Evolutionary conservation across 371 early-diverging fungal species (phyloP).

Genomic region (Chytridiales sp.): DNA sequence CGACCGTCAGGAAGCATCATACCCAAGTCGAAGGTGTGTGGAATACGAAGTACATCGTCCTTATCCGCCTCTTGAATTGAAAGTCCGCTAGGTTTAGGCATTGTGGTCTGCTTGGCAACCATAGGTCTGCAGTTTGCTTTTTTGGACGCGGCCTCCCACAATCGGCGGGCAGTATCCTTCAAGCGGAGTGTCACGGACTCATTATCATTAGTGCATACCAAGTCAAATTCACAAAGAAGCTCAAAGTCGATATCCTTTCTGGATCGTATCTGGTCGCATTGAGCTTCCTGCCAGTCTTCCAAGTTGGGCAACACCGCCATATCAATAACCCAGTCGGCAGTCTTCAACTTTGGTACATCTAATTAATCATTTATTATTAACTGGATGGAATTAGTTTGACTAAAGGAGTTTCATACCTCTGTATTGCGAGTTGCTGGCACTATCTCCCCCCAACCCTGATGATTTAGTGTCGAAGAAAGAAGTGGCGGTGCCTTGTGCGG

Average conservation of each 20-base stretch:
- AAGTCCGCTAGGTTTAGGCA: slow-evolving; percentile 12
- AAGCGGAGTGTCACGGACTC: slow-evolving; percentile 35
- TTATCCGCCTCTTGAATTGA: slow-evolving; percentile 8
- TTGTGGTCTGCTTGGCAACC: slow-evolving; percentile 4
- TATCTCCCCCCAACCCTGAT: too few species aligned
- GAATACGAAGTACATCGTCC: slow-evolving; percentile 16
- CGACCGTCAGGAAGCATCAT: slow-evolving; percentile 41
- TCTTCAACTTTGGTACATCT: slow-evolving; percentile 27
- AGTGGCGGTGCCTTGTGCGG: too few species aligned
- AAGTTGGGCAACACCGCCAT: slow-evolving; percentile 23
- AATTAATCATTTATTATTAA: too few species aligned
- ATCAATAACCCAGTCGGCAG: slow-evolving; percentile 41
- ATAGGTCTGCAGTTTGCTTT: slow-evolving; percentile 24
- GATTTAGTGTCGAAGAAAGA: too few species aligned
- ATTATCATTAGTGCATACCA: slow-evolving; percentile 39
- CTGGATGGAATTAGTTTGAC: too few species aligned
- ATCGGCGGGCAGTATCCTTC: slow-evolving; percentile 39
- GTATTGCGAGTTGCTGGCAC: too few species aligned
- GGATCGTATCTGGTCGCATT: slow-evolving; percentile 28
- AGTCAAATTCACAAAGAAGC: slow-evolving; percentile 44
- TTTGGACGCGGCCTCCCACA: slow-evolving; percentile 36
- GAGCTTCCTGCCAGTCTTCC: slow-evolving; percentile 39
- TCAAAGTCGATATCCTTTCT: slow-evolving; percentile 49
- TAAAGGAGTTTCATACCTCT: too few species aligned
- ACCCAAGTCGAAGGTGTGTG: slow-evolving; percentile 44